phyloP scores from a whole-genome alignment of 371 early-diverging fungal species.

The Phascolomyces articulosus region DNA sequence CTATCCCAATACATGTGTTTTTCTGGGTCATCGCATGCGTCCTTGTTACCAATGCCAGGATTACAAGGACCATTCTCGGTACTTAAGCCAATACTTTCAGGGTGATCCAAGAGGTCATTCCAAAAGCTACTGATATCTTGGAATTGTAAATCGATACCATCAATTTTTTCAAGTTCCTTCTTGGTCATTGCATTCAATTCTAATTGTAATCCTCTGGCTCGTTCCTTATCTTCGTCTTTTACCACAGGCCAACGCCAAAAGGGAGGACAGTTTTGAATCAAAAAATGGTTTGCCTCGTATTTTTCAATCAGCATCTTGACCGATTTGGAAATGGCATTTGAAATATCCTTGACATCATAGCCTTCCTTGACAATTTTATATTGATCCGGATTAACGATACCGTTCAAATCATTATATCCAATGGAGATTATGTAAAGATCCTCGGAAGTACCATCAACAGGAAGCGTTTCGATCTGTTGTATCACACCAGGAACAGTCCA shows the following conservation, averaged over 20 bases:
- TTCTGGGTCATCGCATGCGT: slow-evolving; percentile 21
- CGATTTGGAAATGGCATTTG: slow-evolving; percentile 12
- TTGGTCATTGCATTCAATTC: slow-evolving; percentile 17
- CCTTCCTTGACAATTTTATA: slow-evolving; percentile 19
- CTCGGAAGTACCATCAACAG: slow-evolving; percentile 16
- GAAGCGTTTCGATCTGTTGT: slow-evolving; percentile 19
- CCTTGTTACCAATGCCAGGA: slow-evolving; percentile 26
- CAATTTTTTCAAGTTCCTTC: slow-evolving; percentile 7
- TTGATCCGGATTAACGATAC: slow-evolving; percentile 23
- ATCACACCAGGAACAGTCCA: slow-evolving; percentile 22
- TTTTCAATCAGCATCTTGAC: slow-evolving; percentile 18
- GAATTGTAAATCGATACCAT: slow-evolving; percentile 21
- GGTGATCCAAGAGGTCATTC: slow-evolving; percentile 12
- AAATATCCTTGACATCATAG: slow-evolving; percentile 17
- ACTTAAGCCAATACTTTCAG: slow-evolving; percentile 7
- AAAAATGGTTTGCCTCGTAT: slow-evolving; percentile 19
- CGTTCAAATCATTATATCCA: slow-evolving; percentile 31
- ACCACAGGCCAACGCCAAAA: slow-evolving; percentile 23
- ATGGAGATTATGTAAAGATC: slow-evolving; percentile 23
- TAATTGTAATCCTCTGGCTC: slow-evolving; percentile 13
- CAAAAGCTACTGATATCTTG: slow-evolving; percentile 21
- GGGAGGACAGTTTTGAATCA: slow-evolving; percentile 20
- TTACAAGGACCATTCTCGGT: slow-evolving; percentile 25
- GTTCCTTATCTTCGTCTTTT: slow-evolving; percentile 10
- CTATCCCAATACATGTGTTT: slow-evolving; percentile 25